Conservation (phyloP, 306 rosid genomes). For the Parietaria judaica region DNA sequence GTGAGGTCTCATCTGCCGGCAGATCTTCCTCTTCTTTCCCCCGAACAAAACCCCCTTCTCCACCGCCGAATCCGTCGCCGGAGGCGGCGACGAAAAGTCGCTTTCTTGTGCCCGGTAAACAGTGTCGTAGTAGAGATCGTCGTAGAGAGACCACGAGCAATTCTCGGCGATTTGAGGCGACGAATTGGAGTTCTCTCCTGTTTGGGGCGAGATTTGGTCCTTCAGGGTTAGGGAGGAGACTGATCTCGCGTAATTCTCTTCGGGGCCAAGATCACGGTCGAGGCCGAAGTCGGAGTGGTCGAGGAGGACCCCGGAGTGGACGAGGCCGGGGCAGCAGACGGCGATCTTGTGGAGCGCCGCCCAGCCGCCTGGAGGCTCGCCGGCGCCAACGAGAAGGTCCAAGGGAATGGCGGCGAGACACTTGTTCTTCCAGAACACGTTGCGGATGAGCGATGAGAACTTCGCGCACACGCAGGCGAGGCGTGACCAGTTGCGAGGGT, state of each 20-base stretch:
- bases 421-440: conserved; percentile 53
- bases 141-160: conserved; percentile 72
- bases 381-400: conserved; percentile 21
- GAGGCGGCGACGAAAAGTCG: neutral
- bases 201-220: conserved; percentile 6
- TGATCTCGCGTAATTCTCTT: conserved; percentile 20
- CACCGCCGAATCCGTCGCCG: neutral
- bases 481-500: conserved; percentile 83
- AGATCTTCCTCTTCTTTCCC: conserved; percentile 38
- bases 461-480: conserved; percentile 67
- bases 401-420: conserved; percentile 46
- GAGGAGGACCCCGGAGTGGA: conserved; percentile 69
- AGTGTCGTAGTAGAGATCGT: conserved; percentile 67
- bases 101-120: conserved; percentile 42
- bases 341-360: conserved; percentile 64
- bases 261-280: conserved; percentile 61
- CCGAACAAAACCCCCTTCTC: conserved; percentile 25
- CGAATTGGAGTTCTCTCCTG: conserved; percentile 5
- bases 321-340: conserved; percentile 84
- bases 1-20: conserved; percentile 47
- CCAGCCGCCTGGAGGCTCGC: conserved; percentile 38
- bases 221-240: neutral
- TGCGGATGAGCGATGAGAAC: conserved; percentile 50
- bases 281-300: conserved; percentile 74
- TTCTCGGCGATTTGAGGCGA: conserved; percentile 15